Evolutionary conservation across 2,329 filamentous ascomycete species (phyloP), one percentile per base, ranked within the genome.

Genomic region (Neonectria hederae): DNA sequence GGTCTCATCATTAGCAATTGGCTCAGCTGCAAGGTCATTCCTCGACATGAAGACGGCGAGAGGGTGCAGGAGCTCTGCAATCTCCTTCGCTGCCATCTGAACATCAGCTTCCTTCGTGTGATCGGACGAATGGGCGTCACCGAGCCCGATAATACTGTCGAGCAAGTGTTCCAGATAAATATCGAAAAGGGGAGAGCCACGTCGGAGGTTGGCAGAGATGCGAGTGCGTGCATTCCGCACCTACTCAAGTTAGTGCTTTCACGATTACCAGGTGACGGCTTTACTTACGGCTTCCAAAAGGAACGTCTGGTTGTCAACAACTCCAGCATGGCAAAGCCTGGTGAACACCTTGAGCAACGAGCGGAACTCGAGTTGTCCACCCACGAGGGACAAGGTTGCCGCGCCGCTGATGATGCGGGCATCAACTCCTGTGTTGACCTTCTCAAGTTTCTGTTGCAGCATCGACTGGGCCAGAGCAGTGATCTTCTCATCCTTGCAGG

Each of bases 381-480:
- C 93, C 70, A 87, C 89, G 5, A 96, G 82, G 32, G 94, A 91
- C 59, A 99, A 82, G 6, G 88, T 84, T 9, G 94, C 93, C 7
- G 93, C 90, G 65, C 97, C 94, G 17, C 88, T 89, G 59, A 98
- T 90, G 64, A 99, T 96, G 59, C 91, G 90, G 30, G 91, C 89
- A 81, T 98, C 94, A 2, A 97, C 92, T 5, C 86, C 82, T 63
- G 87, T 84, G 74, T 89, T 96, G 59, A 97, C 89, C 78, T 96
- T 95, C 65, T 91, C 90, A 62, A 98, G 87, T 78, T 99, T 98
- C 75, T 99, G 96, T n/a, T 97, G 81, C 24, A 99, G 87, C 90
- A 99, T 97, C 1, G 94, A 97, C 72, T 97, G 92, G 2, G 94
- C 95, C 56, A 99, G 83, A 5, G 94, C 94, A 7, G 92, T 96